Evolutionary conservation across 2,329 filamentous ascomycete species (phyloP), one percentile per base, ranked within the genome.

Genomic region (Phoma sp.): DNA sequence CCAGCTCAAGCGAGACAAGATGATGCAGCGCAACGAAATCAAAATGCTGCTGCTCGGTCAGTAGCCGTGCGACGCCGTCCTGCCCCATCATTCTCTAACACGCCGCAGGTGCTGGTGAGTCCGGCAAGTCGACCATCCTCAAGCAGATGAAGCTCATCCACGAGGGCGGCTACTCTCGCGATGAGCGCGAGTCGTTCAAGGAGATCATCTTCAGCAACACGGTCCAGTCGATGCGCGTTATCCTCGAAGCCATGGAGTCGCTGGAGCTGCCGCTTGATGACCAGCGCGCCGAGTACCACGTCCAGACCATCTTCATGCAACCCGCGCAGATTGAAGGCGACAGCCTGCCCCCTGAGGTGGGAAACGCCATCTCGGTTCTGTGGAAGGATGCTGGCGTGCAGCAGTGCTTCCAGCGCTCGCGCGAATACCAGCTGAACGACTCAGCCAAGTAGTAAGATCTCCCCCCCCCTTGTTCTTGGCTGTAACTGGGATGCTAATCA

Each of bases 91-190:
- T 33, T 24, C 36, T 57, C 72, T 77, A 69, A 77, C 62, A 38
- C 29, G 7, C 45, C 55, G 59, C 71, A 96, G 92, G 92, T 84
- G 95, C 95, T 81, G 94, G 95, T 89, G 95, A 99, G 87, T 96
- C 92, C 67, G 92, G 92, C 78, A 96, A 96, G 81, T 96, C 92
- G 53, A 96, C 92, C 29, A 96, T 96, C 69, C 82, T 96, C 69
- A 96, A 96, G 81, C 92, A 96, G 83, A 96, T 96, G 92, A 99
- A 98, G 85, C 90, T 99, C 73, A 99, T 99, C 73, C 92, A 99
- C 78, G 95, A 99, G 83, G 95, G 95, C 63, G 94, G 95, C 68
- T 99, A 98, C 82, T 98, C 95, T 60, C 90, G 94, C 77, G 95
- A 98, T 65, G 86, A 88, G 76, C 82, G 86, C 49, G 86, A 88